Evolutionary conservation across 176 grass and related monocot species (phyloP).

Genomic region (Zoysia pacifica): DNA sequence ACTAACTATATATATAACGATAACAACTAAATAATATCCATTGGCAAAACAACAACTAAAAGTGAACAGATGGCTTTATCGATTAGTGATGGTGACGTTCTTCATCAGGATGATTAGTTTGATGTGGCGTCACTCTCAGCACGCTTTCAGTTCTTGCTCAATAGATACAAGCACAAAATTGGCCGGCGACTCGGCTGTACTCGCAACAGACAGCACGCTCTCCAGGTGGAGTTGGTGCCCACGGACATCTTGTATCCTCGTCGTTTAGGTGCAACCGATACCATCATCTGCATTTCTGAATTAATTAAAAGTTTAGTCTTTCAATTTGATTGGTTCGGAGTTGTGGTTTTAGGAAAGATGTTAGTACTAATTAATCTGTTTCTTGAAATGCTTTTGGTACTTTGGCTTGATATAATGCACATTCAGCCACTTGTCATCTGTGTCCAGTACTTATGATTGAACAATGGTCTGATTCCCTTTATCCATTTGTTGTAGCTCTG

Average conservation of each 20-base stretch:
- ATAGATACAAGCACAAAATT: conserved; percentile 3
- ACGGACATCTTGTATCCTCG: conserved; percentile 31
- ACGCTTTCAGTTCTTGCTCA: background rate
- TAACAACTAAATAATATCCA: no score
- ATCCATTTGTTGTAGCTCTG: background rate
- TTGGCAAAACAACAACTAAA: no score
- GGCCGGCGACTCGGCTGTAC: background rate
- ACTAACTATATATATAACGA: no score
- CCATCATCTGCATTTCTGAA: background rate
- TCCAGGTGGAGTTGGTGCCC: conserved; percentile 33
- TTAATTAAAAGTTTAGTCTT: background rate
- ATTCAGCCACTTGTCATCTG: conserved; percentile 16
- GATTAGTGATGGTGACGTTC: background rate
- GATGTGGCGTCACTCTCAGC: conserved; percentile 18
- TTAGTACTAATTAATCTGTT: background rate
- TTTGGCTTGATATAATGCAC: background rate
- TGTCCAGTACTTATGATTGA: conserved; percentile 7
- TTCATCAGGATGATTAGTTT: background rate
- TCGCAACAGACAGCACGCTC: conserved; percentile 33
- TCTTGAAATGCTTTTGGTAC: background rate
- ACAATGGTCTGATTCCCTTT: conserved; percentile 16
- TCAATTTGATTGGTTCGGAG: background rate
- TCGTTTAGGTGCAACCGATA: conserved; percentile 30
- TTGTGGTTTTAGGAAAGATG: no score
- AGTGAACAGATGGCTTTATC: conserved; percentile 20